Conservation (phyloP, 495 filamentous ascomycete genomes). For the Penicillium coprophilum region DNA sequence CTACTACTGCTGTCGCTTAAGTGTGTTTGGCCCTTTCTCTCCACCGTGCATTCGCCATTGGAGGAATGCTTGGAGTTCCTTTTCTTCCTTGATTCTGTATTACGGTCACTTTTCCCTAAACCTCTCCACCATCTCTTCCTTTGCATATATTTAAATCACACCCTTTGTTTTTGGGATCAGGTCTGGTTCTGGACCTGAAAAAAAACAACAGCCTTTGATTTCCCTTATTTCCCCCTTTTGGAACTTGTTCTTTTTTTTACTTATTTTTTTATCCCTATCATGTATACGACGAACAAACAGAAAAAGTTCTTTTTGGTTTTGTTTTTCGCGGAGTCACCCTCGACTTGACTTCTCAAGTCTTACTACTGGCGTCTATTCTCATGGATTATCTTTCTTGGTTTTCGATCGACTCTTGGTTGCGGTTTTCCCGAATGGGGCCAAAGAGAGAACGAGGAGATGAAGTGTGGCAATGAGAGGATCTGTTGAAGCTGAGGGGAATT, state of each 20-base stretch:
- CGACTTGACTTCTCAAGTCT: slow-evolving; percentile 34
- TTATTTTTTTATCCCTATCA: slow-evolving; percentile 31
- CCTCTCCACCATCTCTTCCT: slow-evolving; percentile 32
- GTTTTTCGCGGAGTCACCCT: slow-evolving; percentile 34
- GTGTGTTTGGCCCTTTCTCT: slow-evolving; percentile 19
- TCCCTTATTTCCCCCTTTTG: slow-evolving; percentile 14
- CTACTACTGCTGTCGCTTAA: slow-evolving; percentile 60
- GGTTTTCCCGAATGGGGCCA: slow-evolving; percentile 31
- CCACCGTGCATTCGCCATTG: slow-evolving; percentile 21
- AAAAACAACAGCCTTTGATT: slow-evolving; percentile 9
- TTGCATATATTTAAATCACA: slow-evolving; percentile 46
- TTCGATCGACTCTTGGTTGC: slow-evolving; percentile 33
- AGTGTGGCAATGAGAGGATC: slow-evolving; percentile 18
- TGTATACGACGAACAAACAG: slow-evolving; percentile 46
- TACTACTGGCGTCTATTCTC: slow-evolving; percentile 46
- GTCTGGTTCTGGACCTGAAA: slow-evolving; percentile 5
- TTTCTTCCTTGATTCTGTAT: slow-evolving; percentile 35
- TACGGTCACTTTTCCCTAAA: slow-evolving; percentile 34
- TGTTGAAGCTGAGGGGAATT: slow-evolving; percentile 23
- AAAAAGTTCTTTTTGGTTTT: slow-evolving; percentile 35
- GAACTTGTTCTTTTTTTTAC: slow-evolving; percentile 12
- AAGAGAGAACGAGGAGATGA: slow-evolving; percentile 24
- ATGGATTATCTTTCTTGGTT: slow-evolving; percentile 33
- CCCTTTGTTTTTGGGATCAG: slow-evolving; percentile 25
- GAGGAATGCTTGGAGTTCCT: slow-evolving; percentile 21